These are phyloP conservation scores for Boletus tylopilopsis DNA, from an alignment of 768 basidiomycete species.

Conservation along the genomic window DNA sequence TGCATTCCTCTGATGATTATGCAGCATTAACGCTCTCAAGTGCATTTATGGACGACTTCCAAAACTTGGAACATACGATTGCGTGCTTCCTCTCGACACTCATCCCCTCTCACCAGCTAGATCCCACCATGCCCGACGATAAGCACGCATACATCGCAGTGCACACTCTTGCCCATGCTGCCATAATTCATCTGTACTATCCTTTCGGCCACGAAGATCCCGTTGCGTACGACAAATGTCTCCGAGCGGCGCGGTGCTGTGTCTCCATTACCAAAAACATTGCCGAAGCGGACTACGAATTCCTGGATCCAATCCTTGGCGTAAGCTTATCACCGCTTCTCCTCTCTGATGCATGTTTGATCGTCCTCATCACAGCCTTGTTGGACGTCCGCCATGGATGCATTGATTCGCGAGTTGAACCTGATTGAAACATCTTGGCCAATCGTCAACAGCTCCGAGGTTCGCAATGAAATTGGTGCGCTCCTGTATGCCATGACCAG, in stretches of 20 bases:
- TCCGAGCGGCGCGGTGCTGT: slow-evolving; percentile 58
- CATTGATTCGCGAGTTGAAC: slow-evolving; percentile 63
- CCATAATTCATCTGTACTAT: slow-evolving; percentile 63
- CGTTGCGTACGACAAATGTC: slow-evolving; percentile 61
- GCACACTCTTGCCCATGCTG: slow-evolving; percentile 64
- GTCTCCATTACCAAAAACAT: slow-evolving; percentile 60
- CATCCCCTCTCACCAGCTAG: slow-evolving; percentile 62
- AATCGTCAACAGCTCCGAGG: slow-evolving; percentile 50
- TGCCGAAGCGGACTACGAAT: slow-evolving; percentile 59
- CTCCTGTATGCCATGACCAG: slow-evolving; percentile 63
- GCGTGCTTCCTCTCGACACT: slow-evolving; percentile 60
- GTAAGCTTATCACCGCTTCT: slow-evolving; percentile 39
- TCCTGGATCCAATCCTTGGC: slow-evolving; percentile 75
- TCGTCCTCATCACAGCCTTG: slow-evolving; percentile 46
- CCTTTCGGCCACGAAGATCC: slow-evolving; percentile 58
- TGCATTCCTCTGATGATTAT: slow-evolving; percentile 20
- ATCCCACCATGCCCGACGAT: slow-evolving; percentile 51
- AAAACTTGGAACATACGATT: slow-evolving; percentile 60
- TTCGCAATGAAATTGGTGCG: slow-evolving; percentile 57
- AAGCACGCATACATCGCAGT: slow-evolving; percentile 55
- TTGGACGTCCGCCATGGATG: slow-evolving; percentile 68
- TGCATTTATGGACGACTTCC: slow-evolving; percentile 54
- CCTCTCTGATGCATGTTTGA: slow-evolving; percentile 5
- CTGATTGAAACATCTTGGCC: slow-evolving; percentile 63
- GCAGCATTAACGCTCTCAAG: slow-evolving; percentile 44